A percentile compares a stretch with the other conserved stretches of the same genome.
phyloP scores from a whole-genome alignment of 2,329 filamentous ascomycete genomes.

The Elsinoe batatas region DNA sequence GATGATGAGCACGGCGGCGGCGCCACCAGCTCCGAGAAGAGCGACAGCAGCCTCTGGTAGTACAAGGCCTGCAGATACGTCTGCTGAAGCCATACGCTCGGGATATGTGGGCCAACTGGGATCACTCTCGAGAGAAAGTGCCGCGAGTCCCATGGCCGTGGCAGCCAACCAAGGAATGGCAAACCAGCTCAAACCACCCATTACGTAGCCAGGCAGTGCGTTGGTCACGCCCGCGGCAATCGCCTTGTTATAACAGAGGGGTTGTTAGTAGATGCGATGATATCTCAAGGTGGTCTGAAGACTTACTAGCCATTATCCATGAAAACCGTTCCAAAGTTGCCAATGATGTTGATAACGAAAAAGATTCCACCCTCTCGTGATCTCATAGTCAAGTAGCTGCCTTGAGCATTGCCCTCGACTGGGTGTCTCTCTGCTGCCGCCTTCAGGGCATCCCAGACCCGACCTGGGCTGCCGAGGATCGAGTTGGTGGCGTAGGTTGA shows the following conservation, averaged over 20 bases:
- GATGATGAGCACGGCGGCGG: conserved; percentile 66
- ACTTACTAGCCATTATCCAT: conserved; percentile 53
- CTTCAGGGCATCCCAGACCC: conserved; percentile 68
- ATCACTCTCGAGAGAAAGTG: conserved; percentile 66
- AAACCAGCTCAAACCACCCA: conserved; percentile 82
- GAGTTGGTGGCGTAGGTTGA: conserved; percentile 68
- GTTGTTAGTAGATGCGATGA: conserved; percentile 17
- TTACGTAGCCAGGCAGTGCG: conserved; percentile 78
- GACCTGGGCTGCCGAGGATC: conserved; percentile 61
- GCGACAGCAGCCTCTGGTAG: conserved; percentile 78
- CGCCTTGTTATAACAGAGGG: conserved; percentile 68
- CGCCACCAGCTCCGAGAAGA: conserved; percentile 71
- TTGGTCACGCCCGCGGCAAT: conserved; percentile 80
- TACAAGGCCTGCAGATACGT: conserved; percentile 74
- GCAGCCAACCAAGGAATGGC: conserved; percentile 85
- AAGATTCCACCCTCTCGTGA: conserved; percentile 75
- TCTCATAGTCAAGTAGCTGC: conserved; percentile 80
- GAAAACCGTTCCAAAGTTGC: conserved; percentile 77
- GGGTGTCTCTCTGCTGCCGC: conserved; percentile 60
- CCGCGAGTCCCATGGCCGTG: conserved; percentile 78
- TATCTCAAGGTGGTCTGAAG: not conserved
- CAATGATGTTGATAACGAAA: conserved; percentile 72
- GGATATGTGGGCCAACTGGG: conserved; percentile 64
- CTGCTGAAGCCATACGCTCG: conserved; percentile 58
- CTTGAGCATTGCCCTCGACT: conserved; percentile 66